A percentile compares a stretch with the other conserved stretches of the same genome.
Evolutionary conservation across 2,329 filamentous ascomycete genomes (phyloP).

Genomic region (Aureobasidium sp.): DNA sequence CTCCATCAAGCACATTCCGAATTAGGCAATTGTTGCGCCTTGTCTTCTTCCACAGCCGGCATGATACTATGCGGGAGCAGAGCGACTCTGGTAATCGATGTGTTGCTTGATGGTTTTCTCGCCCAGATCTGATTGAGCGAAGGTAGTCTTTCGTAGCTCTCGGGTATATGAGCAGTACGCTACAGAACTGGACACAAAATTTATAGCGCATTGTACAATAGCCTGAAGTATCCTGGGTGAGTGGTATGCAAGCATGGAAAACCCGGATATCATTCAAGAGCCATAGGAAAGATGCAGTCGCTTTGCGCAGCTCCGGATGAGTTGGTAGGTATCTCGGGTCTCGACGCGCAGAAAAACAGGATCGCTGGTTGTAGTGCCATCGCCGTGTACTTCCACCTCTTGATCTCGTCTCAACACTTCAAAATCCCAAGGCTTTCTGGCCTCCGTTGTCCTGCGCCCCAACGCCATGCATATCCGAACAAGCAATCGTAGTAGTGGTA

Average conservation of each 20-base stretch:
- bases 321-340: neutral
- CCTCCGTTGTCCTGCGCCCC: neutral
- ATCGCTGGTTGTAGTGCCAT: neutral
- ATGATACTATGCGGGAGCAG: neutral
- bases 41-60: neutral
- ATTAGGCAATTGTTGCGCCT: neutral
- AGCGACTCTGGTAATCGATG: neutral
- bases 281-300: neutral
- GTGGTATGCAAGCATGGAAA: neutral
- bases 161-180: too few species aligned
- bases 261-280: neutral
- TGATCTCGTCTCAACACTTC: neutral
- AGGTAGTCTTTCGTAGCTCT: neutral
- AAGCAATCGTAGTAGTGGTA: neutral
- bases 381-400: neutral
- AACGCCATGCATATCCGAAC: constrained; percentile 7
- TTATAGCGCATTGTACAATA: neutral
- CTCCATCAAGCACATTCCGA: neutral
- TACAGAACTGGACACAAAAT: neutral
- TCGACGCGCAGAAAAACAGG: neutral
- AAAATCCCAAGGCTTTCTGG: neutral
- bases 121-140: neutral
- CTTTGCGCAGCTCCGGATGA: neutral
- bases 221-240: neutral
- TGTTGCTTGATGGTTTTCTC: neutral